Conservation (phyloP, 495 filamentous ascomycete species). For the Podospora appendiculata region DNA sequence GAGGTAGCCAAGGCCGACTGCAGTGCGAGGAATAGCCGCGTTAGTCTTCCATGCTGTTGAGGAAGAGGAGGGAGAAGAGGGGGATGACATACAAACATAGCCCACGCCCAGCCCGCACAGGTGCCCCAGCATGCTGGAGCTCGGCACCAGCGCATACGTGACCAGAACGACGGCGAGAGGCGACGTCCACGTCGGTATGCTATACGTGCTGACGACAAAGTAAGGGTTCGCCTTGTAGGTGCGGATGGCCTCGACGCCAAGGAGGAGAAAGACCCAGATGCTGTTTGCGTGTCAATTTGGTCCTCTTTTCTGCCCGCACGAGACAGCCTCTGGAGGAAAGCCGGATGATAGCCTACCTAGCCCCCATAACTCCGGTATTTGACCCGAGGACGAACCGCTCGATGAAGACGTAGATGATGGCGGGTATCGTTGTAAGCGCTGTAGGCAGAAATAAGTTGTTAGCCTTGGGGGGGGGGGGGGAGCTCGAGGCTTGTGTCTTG, state of each 20-base stretch:
- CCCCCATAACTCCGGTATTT: slow-evolving; percentile 68
- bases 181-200: slow-evolving; percentile 86
- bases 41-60: slow-evolving; percentile 2
- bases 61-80: neutral
- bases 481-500: neutral
- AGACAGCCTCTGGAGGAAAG: neutral
- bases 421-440: slow-evolving; percentile 78
- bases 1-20: slow-evolving; percentile 77
- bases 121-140: slow-evolving; percentile 80
- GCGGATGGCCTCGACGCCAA: slow-evolving; percentile 77
- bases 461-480: no score
- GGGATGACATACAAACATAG: slow-evolving; percentile 64
- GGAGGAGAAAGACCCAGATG: slow-evolving; percentile 84
- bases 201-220: slow-evolving; percentile 62
- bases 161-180: slow-evolving; percentile 69
- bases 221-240: slow-evolving; percentile 65
- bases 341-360: slow-evolving; percentile 53
- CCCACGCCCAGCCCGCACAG: slow-evolving; percentile 72
- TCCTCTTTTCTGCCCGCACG: neutral
- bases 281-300: slow-evolving; percentile 19
- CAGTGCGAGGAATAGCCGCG: neutral
- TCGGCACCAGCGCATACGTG: slow-evolving; percentile 65
- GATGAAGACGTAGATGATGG: slow-evolving; percentile 58
- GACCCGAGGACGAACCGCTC: slow-evolving; percentile 58
- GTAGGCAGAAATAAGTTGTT: slow-evolving; percentile 8